Evolutionary conservation across 306 rosid species (phyloP).

Genomic region (Castanea crenata): DNA sequence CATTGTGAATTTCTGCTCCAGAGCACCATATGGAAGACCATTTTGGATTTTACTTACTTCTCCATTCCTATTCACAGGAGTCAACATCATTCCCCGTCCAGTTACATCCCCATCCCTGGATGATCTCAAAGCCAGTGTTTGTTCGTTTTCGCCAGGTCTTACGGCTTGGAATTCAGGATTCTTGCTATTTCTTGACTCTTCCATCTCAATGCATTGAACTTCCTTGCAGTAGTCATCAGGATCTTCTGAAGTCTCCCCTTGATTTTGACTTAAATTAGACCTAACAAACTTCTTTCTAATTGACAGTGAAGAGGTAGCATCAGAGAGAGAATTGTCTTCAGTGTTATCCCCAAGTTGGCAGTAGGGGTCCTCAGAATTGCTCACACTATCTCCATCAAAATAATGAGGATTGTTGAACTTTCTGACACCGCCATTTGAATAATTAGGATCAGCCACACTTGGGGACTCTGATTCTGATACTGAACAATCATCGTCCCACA

Average conservation of each 20-base stretch:
- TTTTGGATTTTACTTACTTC: constrained; percentile 43
- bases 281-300: constrained; percentile 23
- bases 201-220: constrained; percentile 79
- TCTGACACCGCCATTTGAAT: constrained; percentile 29
- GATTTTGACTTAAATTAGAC: constrained; percentile 30
- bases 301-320: constrained; percentile 38
- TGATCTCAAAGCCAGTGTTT: constrained; percentile 18
- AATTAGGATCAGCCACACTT: constrained; percentile 46
- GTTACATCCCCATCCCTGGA: constrained; percentile 34
- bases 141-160: constrained; percentile 37
- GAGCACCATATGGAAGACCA: constrained; percentile 37
- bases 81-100: constrained; percentile 45
- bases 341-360: constrained; percentile 2
- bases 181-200: constrained; percentile 48
- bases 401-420: constrained; percentile 67
- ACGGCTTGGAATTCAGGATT: constrained; percentile 34
- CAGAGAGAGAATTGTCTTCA: constrained; percentile 30
- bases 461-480: constrained; percentile 75
- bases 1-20: constrained; percentile 40
- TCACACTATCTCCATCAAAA: constrained; percentile 43
- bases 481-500: constrained; percentile 76
- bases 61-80: constrained; percentile 42
- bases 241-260: constrained; percentile 35
- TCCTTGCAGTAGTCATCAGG: constrained; percentile 81
- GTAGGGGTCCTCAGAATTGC: constrained; percentile 26